Conservation (phyloP, 2,329 filamentous ascomycete genomes). For the Sordariomycetes sp. region DNA sequence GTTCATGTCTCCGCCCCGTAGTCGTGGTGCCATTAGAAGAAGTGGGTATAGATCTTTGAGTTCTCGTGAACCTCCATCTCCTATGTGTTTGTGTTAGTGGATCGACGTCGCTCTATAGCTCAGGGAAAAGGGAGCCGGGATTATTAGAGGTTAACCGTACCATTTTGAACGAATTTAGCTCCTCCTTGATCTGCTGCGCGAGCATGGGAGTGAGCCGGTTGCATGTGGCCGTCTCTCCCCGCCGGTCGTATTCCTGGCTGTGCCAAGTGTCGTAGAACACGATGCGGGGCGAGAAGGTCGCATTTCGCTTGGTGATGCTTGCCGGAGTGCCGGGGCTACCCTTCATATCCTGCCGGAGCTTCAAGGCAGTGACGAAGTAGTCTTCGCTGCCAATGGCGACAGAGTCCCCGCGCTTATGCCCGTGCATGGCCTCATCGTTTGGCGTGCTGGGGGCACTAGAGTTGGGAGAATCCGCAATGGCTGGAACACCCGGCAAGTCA, state of each 20-base stretch:
- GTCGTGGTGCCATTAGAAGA: conserved; percentile 64
- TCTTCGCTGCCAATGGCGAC: conserved; percentile 74
- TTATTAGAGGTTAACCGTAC: conserved; percentile 8
- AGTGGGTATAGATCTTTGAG: conserved; percentile 99
- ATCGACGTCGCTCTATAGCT: too few species aligned
- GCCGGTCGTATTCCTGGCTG: conserved; percentile 86
- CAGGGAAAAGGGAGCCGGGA: neutral
- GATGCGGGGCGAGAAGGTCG: conserved; percentile 82
- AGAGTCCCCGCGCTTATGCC: conserved; percentile 56
- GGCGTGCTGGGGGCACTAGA: conserved; percentile 86
- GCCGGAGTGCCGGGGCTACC: conserved; percentile 73
- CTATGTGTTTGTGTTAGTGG: conserved; percentile 41
- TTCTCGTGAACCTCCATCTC: conserved; percentile 99
- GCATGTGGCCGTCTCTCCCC: conserved; percentile 94
- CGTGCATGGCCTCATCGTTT: conserved; percentile 56
- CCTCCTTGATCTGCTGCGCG: conserved; percentile 98
- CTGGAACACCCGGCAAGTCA: conserved; percentile 48
- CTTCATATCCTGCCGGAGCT: conserved; percentile 65
- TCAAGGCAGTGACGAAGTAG: conserved; percentile 74
- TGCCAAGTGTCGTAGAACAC: conserved; percentile 97
- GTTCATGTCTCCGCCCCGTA: conserved; percentile 7
- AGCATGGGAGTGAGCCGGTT: conserved; percentile 95
- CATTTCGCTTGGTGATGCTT: conserved; percentile 48
- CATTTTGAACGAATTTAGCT: conserved; percentile 99
- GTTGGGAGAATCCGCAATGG: conserved; percentile 64